These are phyloP conservation scores for Pseudovirgaria hyperparasitica DNA, from an alignment of 2,329 filamentous ascomycete genomes.

Conservation along the genomic window DNA sequence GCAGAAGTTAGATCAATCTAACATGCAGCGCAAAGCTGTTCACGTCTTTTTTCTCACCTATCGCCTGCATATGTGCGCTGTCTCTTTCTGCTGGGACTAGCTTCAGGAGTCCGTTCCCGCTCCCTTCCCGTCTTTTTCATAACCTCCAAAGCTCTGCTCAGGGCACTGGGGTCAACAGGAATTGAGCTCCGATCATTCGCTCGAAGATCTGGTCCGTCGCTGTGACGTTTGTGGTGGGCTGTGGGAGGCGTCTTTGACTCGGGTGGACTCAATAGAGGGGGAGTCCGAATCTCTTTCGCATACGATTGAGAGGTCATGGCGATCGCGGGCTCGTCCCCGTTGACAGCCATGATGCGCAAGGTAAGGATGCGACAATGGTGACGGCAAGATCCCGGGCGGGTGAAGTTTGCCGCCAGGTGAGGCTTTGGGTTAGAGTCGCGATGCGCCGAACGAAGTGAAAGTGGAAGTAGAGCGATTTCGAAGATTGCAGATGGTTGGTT, in stretches of 20 bases:
- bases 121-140: slow-evolving; percentile 47
- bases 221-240: slow-evolving; percentile 35
- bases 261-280: slow-evolving; percentile 40
- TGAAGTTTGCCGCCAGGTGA: too few species aligned
- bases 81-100: slow-evolving; percentile 56
- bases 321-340: slow-evolving; percentile 8
- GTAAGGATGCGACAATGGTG: not conserved
- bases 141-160: slow-evolving; percentile 49
- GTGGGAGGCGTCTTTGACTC: slow-evolving; percentile 49
- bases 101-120: slow-evolving; percentile 48
- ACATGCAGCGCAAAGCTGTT: not conserved
- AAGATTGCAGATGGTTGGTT: slow-evolving; percentile 1
- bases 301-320: slow-evolving; percentile 8
- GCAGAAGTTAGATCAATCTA: slow-evolving; percentile 6
- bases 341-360: slow-evolving; percentile 6
- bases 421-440: too few species aligned
- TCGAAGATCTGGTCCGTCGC: slow-evolving; percentile 18
- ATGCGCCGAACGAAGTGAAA: too few species aligned
- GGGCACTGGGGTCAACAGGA: slow-evolving; percentile 44
- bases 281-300: slow-evolving; percentile 25
- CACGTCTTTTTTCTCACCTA: slow-evolving; percentile 2
- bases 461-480: too few species aligned
- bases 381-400: too few species aligned
- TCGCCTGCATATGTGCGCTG: slow-evolving; percentile 50
- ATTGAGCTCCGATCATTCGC: slow-evolving; percentile 32